Evolutionary conservation across 768 basidiomycete species (phyloP), one percentile per base, ranked within the genome.

Genomic region (Tulasnella sp.): DNA sequence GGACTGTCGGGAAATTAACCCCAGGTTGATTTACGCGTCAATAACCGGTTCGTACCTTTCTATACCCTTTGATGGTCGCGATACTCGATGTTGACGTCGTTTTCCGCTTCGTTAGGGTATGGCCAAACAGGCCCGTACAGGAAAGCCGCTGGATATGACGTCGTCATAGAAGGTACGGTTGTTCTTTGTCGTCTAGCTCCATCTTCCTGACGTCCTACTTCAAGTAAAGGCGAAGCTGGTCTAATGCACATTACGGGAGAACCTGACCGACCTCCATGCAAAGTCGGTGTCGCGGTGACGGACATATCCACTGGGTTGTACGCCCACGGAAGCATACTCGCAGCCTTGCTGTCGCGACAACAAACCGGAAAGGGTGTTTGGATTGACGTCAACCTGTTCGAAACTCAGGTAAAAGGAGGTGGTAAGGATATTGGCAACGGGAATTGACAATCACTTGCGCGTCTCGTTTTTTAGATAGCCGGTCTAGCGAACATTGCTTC

Each of bases 261-360:
- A 83, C 86, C 91, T 11, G 90, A 91, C 80, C 90, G 94, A 12
- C 88, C 89, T 19, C 96, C 96, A 3, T 91, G 89, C 81, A 97
- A 98, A 83, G 96, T 97, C n/a, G 96, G 96, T 11, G 96, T 97
- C 36, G 96, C 96, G 1, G 91, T 91, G 6, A 97, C 95, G 15
- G 96, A 96, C 83, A 88, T 96, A 73, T 90, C 93, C 67, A 95
- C 92, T 31, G 92, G 92, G 2, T 86, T 98, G 34, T 97, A 96
- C 82, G 91, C 94, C 6, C 94, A 97, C 74, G 93, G 94, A 0
- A 94, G 95, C 1, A 92, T 98, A 78, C 90, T 98, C 87, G 96
- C 96, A 6, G 96, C 90, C 1, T 85, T 98, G 17, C 82, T 95
- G 76, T 94, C 92, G 12, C 87, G 94, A 29, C 87, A 89, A 76